These are phyloP conservation scores for Borovskyia barvae DNA, from an alignment of 208 protist genomes.

Conservation along the genomic window DNA sequence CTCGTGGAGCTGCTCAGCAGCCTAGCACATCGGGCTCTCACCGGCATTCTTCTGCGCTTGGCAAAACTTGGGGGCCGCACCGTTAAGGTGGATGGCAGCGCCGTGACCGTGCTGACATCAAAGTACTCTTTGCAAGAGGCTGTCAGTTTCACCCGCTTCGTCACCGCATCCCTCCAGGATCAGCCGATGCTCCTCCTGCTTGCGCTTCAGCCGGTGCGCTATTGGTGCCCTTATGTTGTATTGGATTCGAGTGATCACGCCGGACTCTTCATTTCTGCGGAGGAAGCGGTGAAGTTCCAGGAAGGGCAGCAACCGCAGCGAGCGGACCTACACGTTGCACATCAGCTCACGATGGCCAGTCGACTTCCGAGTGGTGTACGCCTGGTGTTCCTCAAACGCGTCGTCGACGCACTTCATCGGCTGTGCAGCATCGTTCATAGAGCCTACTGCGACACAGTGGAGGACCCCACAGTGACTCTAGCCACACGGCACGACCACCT, in stretches of 20 bases:
- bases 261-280: slow-evolving; percentile 50
- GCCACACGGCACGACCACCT: slow-evolving; percentile 68
- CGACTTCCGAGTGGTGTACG: slow-evolving; percentile 44
- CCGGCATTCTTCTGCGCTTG: slow-evolving; percentile 70
- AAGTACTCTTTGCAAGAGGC: slow-evolving; percentile 82
- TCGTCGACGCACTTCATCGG: slow-evolving; percentile 19
- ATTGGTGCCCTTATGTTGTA: slow-evolving; percentile 74
- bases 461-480: slow-evolving; percentile 64
- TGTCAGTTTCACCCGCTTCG: slow-evolving; percentile 70
- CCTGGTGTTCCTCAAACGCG: slow-evolving; percentile 29
- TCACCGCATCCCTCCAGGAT: slow-evolving; percentile 77
- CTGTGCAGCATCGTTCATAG: slow-evolving; percentile 15
- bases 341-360: slow-evolving; percentile 49
- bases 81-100: slow-evolving; percentile 72
- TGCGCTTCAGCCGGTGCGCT: slow-evolving; percentile 69
- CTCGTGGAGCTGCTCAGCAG: slow-evolving; percentile 73
- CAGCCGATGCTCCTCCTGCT: slow-evolving; percentile 90
- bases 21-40: slow-evolving; percentile 80
- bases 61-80: slow-evolving; percentile 83
- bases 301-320: slow-evolving; percentile 23
- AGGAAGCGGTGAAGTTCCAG: slow-evolving; percentile 26
- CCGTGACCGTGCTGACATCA: slow-evolving; percentile 74
- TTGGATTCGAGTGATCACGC: slow-evolving; percentile 71
- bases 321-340: slow-evolving; percentile 28
- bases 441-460: slow-evolving; percentile 40